phyloP scores from a whole-genome alignment of 176 grass and related monocot genomes.

The Elymus sibiricus region DNA sequence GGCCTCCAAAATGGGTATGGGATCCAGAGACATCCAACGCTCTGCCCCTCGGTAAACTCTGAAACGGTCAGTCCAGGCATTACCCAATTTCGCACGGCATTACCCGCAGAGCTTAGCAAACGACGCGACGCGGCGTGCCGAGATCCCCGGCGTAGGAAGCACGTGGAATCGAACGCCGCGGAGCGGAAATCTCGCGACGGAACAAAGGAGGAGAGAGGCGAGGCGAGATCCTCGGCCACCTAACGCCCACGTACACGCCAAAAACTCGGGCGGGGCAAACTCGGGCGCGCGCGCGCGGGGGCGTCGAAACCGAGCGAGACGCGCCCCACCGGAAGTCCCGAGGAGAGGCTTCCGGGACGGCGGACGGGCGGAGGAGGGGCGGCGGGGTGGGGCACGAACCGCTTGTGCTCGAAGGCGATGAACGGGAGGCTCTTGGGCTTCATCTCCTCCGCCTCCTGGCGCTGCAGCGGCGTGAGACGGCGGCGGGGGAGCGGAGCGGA shows the following conservation, averaged over 20 bases:
- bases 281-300: not conserved
- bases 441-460: constrained; percentile 35
- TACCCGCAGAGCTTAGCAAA: not conserved
- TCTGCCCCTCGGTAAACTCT: not conserved
- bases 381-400: constrained; percentile 35
- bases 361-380: not conserved
- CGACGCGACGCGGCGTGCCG: not conserved
- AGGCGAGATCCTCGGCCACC: not conserved
- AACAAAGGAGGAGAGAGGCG: not conserved
- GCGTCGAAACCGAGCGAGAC: not conserved
- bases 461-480: not conserved
- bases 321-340: not conserved
- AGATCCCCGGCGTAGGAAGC: constrained; percentile 35
- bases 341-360: not conserved
- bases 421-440: constrained; percentile 85
- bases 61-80: not conserved
- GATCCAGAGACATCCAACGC: not conserved
- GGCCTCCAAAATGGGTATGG: not conserved
- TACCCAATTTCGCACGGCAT: constrained; percentile 23
- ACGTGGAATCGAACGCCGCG: not conserved
- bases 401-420: constrained; percentile 89
- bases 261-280: not conserved
- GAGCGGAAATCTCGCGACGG: not conserved
- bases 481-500: too few species aligned
- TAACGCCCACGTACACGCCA: not conserved